These are phyloP conservation scores for Xylaria sp. DNA, from an alignment of 2,329 filamentous ascomycete genomes.

Conservation along the genomic window DNA sequence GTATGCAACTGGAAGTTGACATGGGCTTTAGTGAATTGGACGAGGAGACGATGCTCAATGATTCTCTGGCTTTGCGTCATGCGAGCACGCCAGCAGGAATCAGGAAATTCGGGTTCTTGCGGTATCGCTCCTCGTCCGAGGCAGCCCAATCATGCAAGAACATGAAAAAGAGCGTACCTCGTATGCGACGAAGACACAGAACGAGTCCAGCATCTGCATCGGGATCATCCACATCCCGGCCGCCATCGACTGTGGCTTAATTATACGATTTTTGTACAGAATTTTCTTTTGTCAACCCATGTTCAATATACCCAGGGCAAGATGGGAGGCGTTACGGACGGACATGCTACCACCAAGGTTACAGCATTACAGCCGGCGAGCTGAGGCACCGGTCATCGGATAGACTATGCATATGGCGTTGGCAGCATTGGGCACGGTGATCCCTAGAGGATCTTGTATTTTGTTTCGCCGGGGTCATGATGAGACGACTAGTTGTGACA, in stretches of 20 bases:
- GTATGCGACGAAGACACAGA: constrained; percentile 45
- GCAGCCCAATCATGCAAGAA: constrained; percentile 45
- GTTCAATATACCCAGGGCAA: constrained; percentile 44
- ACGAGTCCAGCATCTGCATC: constrained; percentile 24
- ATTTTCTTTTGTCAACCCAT: constrained; percentile 30
- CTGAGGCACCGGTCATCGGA: constrained; percentile 28
- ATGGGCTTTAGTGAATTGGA: constrained; percentile 33
- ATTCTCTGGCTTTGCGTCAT: constrained; percentile 37
- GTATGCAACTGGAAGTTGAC: constrained; percentile 43
- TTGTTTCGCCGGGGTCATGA: constrained; percentile 22
- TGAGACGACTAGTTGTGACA: constrained; percentile 17
- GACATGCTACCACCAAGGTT: constrained; percentile 16
- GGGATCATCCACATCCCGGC: constrained; percentile 24
- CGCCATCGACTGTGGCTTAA: constrained; percentile 28
- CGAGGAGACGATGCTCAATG: constrained; percentile 36
- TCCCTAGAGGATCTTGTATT: constrained; percentile 29
- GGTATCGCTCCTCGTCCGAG: constrained; percentile 46
- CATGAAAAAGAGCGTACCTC: constrained; percentile 45
- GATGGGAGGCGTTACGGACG: constrained; percentile 37
- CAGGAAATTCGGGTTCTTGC: constrained; percentile 41
- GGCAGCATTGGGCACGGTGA: constrained; percentile 40
- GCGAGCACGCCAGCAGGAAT: constrained; percentile 42
- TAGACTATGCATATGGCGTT: constrained; percentile 34
- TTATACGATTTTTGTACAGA: constrained; percentile 27
- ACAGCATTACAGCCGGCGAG: constrained; percentile 40